Base-by-base conservation (phyloP, 352 stramenopile species). In the Pythium phragmiticola region DNA sequence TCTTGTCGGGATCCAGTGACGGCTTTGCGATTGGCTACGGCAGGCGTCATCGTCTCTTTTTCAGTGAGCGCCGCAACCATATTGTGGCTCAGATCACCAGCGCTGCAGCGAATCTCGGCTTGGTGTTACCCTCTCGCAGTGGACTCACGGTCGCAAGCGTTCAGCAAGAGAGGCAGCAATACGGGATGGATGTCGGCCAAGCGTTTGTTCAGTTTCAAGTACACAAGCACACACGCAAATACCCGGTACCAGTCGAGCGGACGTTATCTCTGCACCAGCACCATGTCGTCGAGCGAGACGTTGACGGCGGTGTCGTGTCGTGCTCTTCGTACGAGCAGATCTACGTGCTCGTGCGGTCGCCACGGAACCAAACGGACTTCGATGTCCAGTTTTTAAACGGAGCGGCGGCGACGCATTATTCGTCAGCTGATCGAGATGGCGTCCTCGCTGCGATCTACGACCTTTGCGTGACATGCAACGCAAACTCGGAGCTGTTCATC, bases 391-490 rank as follows among this genome's bases (percentile, higher is more conserved):
- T 88, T 41, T 60, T 76, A 45, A 87, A 90, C 46, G 84, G 81
- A 14, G 53, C 64, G 7, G 72, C 86, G 37, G 69, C 76, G 41
- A 68, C 74, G 5, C 74, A 77, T n/a, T 95, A 94, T 54, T 52
- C 77, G 19, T 76, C 81, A 1, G 71, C 65, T 3, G 84, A 95
- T 51, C 84, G 87, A 12, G 87, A 95, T 34, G 87, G 80, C 0
- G 71, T 92, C 2, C 72, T 95, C 33, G 86, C 78, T 12, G 84
- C 84, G 7, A 77, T 94, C 17, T 92, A 92, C 36, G 87, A 95
- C 47, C 70, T 93, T 14, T 89, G 78, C 21, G 74, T 89, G 21
- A 88, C 77, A n/a, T 89, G 82, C 51, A 80, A 89, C 12, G 76
- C 89, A 39, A 92, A 89, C 41, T 70, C 80, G 0, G 78, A 89